phyloP scores from a whole-genome alignment of 345 rosid species.

The Gossypium bickii region DNA sequence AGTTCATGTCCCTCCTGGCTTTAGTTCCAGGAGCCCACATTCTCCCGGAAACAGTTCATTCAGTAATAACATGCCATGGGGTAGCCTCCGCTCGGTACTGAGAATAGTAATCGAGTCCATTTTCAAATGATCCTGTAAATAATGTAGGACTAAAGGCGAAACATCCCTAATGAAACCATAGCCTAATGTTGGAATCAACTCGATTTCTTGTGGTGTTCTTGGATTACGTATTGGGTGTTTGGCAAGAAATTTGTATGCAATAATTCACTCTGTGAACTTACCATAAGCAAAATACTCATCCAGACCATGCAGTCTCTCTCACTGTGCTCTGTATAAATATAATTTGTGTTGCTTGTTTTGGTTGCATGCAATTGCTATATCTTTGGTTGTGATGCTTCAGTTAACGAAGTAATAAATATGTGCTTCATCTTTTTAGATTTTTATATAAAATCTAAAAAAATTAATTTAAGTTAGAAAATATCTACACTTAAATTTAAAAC shows the following conservation, averaged over 20 bases:
- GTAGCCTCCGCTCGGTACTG: conserved; percentile 34
- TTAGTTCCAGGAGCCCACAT: conserved; percentile 58
- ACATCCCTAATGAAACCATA: conserved; percentile 79
- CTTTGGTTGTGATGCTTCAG: conserved; percentile 5
- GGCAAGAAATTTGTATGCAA: conserved; percentile 46
- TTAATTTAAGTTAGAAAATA: no score
- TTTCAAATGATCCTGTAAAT: conserved; percentile 16
- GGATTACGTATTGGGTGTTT: conserved; percentile 43
- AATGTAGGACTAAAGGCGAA: conserved; percentile 69
- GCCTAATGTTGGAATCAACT: conserved; percentile 41
- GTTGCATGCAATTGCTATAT: conserved; percentile 16
- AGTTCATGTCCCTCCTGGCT: conserved; percentile 59
- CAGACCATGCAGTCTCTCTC: conserved; percentile 31
- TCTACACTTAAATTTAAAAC: no score
- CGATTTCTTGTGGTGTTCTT: conserved; percentile 29
- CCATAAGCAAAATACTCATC: conserved; percentile 31
- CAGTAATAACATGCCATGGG: conserved; percentile 70
- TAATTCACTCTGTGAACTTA: conserved; percentile 66
- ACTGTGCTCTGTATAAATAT: conserved; percentile 43
- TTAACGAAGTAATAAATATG: no score
- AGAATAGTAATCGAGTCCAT: conserved; percentile 4
- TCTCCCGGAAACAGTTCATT: conserved; percentile 78
- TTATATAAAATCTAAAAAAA: no score
- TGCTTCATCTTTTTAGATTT: no score
- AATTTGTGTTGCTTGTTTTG: conserved; percentile 31